Conservation (phyloP, 306 rosid genomes). For the Begonia masoniana region DNA sequence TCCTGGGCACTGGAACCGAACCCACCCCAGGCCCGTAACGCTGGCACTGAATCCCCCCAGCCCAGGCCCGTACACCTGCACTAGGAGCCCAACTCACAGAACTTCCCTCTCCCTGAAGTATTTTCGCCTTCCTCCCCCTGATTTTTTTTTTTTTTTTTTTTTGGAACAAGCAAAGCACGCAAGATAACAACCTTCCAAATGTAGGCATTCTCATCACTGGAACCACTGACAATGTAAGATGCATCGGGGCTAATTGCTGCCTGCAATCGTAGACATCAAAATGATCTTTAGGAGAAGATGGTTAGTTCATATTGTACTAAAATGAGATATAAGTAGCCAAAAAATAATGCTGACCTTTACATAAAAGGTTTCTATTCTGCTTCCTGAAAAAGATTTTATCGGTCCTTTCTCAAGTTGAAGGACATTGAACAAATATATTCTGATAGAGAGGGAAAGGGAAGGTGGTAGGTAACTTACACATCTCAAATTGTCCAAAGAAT, state of each 20-base stretch:
- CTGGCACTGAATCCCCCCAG: too few species aligned
- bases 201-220: constrained; percentile 70
- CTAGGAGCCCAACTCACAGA: too few species aligned
- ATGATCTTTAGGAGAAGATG: not conserved
- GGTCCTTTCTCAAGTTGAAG: constrained; percentile 93
- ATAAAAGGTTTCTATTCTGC: constrained; percentile 71
- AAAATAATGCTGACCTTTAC: constrained; percentile 51
- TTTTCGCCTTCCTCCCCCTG: too few species aligned
- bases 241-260: constrained; percentile 85
- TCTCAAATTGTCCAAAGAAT: too few species aligned
- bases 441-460: constrained; percentile 17
- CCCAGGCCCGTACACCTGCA: too few species aligned
- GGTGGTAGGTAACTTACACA: not conserved
- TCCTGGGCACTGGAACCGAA: too few species aligned
- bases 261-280: constrained; percentile 33
- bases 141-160: too few species aligned
- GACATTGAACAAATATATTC: constrained; percentile 59
- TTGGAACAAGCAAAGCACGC: too few species aligned
- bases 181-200: constrained; percentile 65
- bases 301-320: not conserved
- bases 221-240: constrained; percentile 63
- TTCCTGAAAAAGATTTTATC: constrained; percentile 51
- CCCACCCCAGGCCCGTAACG: too few species aligned
- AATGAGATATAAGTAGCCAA: constrained; percentile 4
- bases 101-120: too few species aligned